phyloP scores from a whole-genome alignment of 2,329 filamentous ascomycete species.

The Microdochium nivale region DNA sequence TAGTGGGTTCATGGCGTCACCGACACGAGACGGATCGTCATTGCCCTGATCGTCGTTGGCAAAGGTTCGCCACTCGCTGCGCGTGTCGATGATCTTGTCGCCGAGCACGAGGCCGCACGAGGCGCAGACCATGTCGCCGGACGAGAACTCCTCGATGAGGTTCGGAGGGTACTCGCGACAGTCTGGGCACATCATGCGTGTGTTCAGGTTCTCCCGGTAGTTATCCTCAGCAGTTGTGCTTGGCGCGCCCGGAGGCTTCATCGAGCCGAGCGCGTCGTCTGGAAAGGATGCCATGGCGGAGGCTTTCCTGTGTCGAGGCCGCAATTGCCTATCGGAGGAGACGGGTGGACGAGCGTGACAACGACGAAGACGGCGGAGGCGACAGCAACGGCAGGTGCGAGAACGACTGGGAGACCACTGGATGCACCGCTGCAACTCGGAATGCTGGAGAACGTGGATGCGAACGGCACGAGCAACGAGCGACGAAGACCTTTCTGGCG shows the following conservation, averaged over 20 bases:
- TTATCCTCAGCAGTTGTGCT: constrained; percentile 18
- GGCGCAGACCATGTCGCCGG: constrained; percentile 85
- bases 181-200: constrained; percentile 78
- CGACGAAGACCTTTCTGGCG: not conserved
- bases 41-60: constrained; percentile 95
- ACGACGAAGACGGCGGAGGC: not conserved
- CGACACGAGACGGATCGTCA: constrained; percentile 96
- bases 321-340: not conserved
- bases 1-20: constrained; percentile 84
- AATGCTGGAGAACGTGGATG: not conserved
- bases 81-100: constrained; percentile 86
- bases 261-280: not conserved
- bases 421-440: not conserved
- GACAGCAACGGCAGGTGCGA: not conserved
- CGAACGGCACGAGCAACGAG: not conserved
- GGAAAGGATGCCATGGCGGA: constrained; percentile 18
- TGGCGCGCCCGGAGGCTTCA: constrained; percentile 1
- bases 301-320: not conserved
- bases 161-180: constrained; percentile 91
- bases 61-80: constrained; percentile 98
- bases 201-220: constrained; percentile 80
- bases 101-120: constrained; percentile 87
- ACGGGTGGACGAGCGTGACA: not conserved
- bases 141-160: constrained; percentile 85
- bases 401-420: not conserved